Conservation (phyloP, 495 filamentous ascomycete genomes). For the Lasiosphaeria hispida region DNA sequence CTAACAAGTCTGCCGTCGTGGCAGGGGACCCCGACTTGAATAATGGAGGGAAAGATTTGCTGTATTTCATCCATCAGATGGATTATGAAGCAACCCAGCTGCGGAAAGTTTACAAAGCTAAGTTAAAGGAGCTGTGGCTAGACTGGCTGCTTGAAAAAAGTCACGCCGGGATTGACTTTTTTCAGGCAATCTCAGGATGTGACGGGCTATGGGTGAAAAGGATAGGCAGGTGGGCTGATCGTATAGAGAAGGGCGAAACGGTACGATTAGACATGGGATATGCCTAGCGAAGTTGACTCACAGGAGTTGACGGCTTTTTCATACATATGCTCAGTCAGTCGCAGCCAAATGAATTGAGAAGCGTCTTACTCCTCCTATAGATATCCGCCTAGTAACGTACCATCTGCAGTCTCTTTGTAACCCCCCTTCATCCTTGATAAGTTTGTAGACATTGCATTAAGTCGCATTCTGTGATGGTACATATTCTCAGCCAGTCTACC, state of each 20-base stretch:
- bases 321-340: too few relatives aligned
- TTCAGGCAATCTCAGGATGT: conserved; percentile 10
- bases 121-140: conserved; percentile 19
- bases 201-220: conserved; percentile 11
- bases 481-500: too few relatives aligned
- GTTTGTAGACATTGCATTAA: too few relatives aligned
- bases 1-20: conserved; percentile 4
- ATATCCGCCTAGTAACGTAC: too few relatives aligned
- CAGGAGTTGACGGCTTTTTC: too few relatives aligned
- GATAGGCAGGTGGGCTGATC: conserved; percentile 14
- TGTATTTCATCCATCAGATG: conserved; percentile 29
- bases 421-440: too few relatives aligned
- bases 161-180: conserved; percentile 18
- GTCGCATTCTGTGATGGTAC: too few relatives aligned
- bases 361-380: too few relatives aligned
- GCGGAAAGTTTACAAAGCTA: conserved; percentile 24
- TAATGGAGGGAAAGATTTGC: conserved; percentile 21
- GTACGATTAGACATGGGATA: conserved; percentile 13
- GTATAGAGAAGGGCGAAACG: conserved; percentile 12
- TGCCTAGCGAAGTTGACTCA: too few relatives aligned
- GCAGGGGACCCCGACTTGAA: too few relatives aligned
- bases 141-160: conserved; percentile 14
- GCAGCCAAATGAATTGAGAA: too few relatives aligned
- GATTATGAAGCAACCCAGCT: conserved; percentile 30
- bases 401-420: too few relatives aligned